phyloP scores from a whole-genome alignment of 2,329 filamentous ascomycete genomes.

The Fusarium caatingaense region DNA sequence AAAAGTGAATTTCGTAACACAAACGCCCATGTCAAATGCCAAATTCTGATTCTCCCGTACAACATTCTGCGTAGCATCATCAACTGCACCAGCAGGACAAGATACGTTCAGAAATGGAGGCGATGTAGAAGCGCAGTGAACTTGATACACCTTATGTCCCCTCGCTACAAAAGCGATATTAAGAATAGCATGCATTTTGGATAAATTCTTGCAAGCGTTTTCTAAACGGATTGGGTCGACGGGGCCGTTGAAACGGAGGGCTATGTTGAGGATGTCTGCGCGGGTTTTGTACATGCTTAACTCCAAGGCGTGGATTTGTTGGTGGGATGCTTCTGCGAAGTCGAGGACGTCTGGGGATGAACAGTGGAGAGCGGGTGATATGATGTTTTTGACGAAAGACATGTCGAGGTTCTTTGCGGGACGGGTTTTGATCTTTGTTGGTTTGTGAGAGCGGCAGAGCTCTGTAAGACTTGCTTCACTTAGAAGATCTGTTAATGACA shows the following conservation, averaged over 20 bases:
- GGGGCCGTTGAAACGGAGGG: constrained; percentile 60
- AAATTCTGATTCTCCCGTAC: constrained; percentile 57
- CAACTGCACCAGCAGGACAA: constrained; percentile 56
- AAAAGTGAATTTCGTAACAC: constrained; percentile 63
- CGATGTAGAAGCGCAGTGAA: constrained; percentile 56
- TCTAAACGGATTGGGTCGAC: constrained; percentile 58
- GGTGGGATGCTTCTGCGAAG: constrained; percentile 60
- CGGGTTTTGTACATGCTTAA: constrained; percentile 57
- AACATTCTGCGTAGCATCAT: constrained; percentile 53
- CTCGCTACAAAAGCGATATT: constrained; percentile 65
- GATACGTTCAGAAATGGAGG: constrained; percentile 59
- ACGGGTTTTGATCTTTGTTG: not conserved
- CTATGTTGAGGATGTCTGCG: constrained; percentile 60
- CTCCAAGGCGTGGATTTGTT: constrained; percentile 62
- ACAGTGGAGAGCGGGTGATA: constrained; percentile 58
- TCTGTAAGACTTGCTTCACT: constrained; percentile 57
- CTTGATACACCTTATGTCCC: constrained; percentile 61
- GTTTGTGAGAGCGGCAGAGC: constrained; percentile 52
- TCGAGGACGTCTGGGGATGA: constrained; percentile 59
- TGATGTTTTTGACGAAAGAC: constrained; percentile 54
- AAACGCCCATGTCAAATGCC: constrained; percentile 55
- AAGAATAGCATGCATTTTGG: constrained; percentile 61
- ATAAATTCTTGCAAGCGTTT: constrained; percentile 58
- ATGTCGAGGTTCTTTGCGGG: constrained; percentile 42
- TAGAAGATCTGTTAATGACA: constrained; percentile 59